A percentile compares a stretch with the other conserved stretches of the same genome.
These are phyloP conservation scores for Aspergillus kassunensis DNA, from an alignment of 495 filamentous ascomycete genomes.

Conservation along the genomic window DNA sequence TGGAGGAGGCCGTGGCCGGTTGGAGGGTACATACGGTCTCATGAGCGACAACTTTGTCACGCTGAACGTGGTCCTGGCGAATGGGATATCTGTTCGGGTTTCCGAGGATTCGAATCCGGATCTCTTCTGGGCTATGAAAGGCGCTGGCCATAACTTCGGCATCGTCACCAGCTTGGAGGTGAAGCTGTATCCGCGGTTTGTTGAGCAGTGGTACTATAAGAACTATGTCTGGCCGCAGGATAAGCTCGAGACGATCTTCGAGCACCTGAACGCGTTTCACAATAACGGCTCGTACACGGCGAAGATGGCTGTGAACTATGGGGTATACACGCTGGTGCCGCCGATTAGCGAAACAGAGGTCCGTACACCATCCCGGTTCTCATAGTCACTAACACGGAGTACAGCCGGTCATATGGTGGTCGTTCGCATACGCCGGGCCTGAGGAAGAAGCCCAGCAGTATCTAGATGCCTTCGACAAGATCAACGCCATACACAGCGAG, in stretches of 20 bases:
- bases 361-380: no score
- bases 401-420: background rate
- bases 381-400: no score
- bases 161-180: conserved; percentile 15
- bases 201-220: conserved; percentile 5
- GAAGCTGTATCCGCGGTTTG: conserved; percentile 1
- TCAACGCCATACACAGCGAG: background rate
- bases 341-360: background rate
- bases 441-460: background rate
- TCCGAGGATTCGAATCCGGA: background rate
- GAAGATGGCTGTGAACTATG: conserved; percentile 3
- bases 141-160: conserved; percentile 16
- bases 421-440: background rate
- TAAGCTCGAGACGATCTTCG: conserved; percentile 8
- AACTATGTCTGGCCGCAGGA: conserved; percentile 3
- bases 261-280: conserved; percentile 3
- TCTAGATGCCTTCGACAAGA: conserved; percentile 3
- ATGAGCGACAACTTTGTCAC: conserved; percentile 7
- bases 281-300: conserved; percentile 1
- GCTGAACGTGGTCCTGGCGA: conserved; percentile 10
- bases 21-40: conserved; percentile 8
- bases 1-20: conserved; percentile 11
- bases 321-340: background rate
- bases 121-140: conserved; percentile 13
- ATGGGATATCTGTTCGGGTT: conserved; percentile 5